phyloP scores from a whole-genome alignment of 108 stramenopile species.

The Conticribra weissflogii region DNA sequence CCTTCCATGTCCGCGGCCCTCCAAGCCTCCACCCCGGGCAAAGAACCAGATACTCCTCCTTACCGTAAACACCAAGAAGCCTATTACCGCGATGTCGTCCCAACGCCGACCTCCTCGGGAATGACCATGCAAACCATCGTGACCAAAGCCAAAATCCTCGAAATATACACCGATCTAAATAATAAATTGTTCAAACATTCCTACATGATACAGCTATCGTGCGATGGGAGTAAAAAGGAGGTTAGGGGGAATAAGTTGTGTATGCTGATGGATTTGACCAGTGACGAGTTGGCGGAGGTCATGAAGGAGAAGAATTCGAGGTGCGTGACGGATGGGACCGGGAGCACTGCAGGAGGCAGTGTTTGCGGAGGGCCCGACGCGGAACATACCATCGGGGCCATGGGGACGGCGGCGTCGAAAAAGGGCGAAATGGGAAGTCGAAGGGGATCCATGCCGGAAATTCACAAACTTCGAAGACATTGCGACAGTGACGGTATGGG shows the following conservation, averaged over 20 bases:
- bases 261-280: constrained; percentile 38
- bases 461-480: no score
- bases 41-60: neutral
- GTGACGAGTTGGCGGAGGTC: constrained; percentile 29
- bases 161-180: constrained; percentile 5
- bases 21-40: no score
- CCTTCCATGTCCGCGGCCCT: no score
- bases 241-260: constrained; percentile 10
- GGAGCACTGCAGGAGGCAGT: neutral
- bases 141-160: constrained; percentile 30
- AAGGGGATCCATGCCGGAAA: no score
- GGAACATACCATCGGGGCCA: neutral
- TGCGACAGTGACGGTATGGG: no score
- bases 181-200: constrained; percentile 13
- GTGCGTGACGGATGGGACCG: neutral
- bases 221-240: constrained; percentile 34
- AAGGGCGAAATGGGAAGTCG: no score
- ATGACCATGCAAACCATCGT: neutral
- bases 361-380: neutral
- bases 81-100: constrained; percentile 27
- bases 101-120: neutral
- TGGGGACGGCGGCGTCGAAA: no score
- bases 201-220: no score
- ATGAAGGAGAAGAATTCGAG: constrained; percentile 54
- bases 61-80: constrained; percentile 29